phyloP scores from a whole-genome alignment of 768 basidiomycete species.

The Fomitopsis pulvina region DNA sequence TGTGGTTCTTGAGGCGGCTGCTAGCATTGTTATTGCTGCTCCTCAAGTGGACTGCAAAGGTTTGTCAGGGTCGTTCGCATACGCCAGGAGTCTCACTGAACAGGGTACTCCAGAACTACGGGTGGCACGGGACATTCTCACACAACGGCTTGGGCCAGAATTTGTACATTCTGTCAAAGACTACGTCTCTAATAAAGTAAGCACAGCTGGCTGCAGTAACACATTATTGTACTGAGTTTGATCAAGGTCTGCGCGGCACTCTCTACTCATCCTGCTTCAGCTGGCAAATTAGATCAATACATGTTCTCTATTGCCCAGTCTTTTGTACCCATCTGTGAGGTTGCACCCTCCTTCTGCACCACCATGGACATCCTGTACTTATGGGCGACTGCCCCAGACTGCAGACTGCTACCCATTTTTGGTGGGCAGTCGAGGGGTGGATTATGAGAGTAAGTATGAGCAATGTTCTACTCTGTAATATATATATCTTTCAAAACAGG shows the following conservation, averaged over 20 bases:
- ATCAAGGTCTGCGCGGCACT: slow-evolving; percentile 45
- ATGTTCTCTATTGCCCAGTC: slow-evolving; percentile 46
- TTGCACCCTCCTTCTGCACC: too few relatives aligned
- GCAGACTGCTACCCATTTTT: too few relatives aligned
- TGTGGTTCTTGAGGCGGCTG: slow-evolving; percentile 55
- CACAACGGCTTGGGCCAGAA: slow-evolving; percentile 48
- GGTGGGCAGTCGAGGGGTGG: too few relatives aligned
- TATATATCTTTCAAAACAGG: too few relatives aligned
- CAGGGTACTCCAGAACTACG: slow-evolving; percentile 47
- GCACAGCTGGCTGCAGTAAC: not conserved
- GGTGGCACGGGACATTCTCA: slow-evolving; percentile 45
- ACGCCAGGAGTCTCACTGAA: not conserved
- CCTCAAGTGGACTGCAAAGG: slow-evolving; percentile 54
- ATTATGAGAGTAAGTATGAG: too few relatives aligned
- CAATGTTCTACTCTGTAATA: too few relatives aligned
- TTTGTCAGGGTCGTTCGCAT: slow-evolving; percentile 17
- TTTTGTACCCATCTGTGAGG: too few relatives aligned
- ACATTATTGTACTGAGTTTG: not conserved
- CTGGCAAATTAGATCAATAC: slow-evolving; percentile 47
- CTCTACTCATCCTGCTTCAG: slow-evolving; percentile 47
- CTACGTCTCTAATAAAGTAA: slow-evolving; percentile 47
- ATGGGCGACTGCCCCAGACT: too few relatives aligned
- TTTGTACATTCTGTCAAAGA: slow-evolving; percentile 52
- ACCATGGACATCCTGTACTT: too few relatives aligned
- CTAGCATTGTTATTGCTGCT: slow-evolving; percentile 59